These are phyloP conservation scores for Sporobolomyces roseus DNA, from an alignment of 768 basidiomycete genomes.

Conservation along the genomic window DNA sequence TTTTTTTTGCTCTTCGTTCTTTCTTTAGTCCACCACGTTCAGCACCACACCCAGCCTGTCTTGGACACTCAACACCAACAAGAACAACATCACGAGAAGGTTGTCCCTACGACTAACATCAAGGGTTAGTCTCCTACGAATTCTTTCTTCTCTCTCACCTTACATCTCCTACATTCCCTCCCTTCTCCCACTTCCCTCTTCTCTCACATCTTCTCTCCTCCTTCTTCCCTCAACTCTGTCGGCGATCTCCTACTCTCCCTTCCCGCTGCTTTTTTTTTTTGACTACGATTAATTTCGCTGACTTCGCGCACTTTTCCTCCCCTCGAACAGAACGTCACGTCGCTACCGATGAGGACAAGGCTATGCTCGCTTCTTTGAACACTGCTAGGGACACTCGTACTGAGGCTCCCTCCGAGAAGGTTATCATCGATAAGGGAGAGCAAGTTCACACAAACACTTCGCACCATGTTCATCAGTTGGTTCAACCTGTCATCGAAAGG, in stretches of 20 bases:
- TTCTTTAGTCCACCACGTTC: constrained; percentile 36
- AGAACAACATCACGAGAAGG: constrained; percentile 24
- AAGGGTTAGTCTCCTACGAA: not conserved
- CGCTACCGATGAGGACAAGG: constrained; percentile 37
- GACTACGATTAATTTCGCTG: too few relatives aligned
- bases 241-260: too few relatives aligned
- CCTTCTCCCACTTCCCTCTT: not conserved
- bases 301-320: constrained; percentile 24
- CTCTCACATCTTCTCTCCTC: too few relatives aligned
- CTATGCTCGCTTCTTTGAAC: constrained; percentile 28
- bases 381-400: not conserved
- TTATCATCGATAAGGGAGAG: constrained; percentile 33
- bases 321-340: constrained; percentile 23
- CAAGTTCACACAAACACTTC: constrained; percentile 18
- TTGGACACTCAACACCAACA: constrained; percentile 30
- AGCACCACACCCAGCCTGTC: constrained; percentile 38
- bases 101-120: constrained; percentile 20
- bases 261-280: too few relatives aligned
- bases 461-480: constrained; percentile 46
- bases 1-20: not conserved
- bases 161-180: not conserved
- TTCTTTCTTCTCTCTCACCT: not conserved
- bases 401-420: constrained; percentile 16
- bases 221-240: too few relatives aligned
- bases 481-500: constrained; percentile 50